Percentiles rank a stretch among this genome's conserved stretches.
Conservation (phyloP, 257 asterid species). For the Eustoma russellianum region DNA sequence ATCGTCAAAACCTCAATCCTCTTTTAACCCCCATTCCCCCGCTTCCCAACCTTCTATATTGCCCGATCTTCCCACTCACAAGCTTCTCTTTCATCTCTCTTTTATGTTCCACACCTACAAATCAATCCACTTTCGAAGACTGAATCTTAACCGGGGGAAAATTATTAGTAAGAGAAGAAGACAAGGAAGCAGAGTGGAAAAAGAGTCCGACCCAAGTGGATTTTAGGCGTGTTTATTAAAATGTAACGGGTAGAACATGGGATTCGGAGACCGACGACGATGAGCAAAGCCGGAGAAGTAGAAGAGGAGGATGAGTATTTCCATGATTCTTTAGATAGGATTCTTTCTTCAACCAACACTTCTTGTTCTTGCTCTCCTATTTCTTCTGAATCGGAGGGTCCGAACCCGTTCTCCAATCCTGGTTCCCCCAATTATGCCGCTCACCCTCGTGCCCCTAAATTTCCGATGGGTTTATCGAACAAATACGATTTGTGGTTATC, state of each 20-base stretch:
- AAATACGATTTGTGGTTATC: constrained; percentile 91
- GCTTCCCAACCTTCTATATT: no score
- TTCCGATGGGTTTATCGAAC: constrained; percentile 42
- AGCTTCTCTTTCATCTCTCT: no score
- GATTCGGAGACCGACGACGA: constrained; percentile 14
- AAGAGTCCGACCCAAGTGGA: no score
- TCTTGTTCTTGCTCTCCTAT: constrained; percentile 70
- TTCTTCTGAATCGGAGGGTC: constrained; percentile 45
- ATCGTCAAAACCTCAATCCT: no score
- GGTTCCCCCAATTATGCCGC: constrained; percentile 22
- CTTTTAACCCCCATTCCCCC: no score
- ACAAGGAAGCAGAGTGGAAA: no score
- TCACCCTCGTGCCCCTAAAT: constrained; percentile 32
- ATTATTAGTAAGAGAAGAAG: no score
- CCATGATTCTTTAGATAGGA: constrained; percentile 74
- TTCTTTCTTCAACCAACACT: constrained; percentile 68
- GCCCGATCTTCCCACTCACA: constrained; percentile 23
- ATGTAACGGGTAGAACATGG: constrained; percentile 34
- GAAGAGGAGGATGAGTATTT: constrained; percentile 49
- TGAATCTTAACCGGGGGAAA: no score
- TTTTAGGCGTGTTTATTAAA: constrained; percentile 14
- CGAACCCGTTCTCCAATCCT: constrained; percentile 17
- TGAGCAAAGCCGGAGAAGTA: constrained; percentile 44
- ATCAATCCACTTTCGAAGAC: no score
- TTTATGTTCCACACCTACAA: no score